These are phyloP conservation scores for Ganoderma meredithae DNA, from an alignment of 1,284 basidiomycete genomes.

Conservation along the genomic window DNA sequence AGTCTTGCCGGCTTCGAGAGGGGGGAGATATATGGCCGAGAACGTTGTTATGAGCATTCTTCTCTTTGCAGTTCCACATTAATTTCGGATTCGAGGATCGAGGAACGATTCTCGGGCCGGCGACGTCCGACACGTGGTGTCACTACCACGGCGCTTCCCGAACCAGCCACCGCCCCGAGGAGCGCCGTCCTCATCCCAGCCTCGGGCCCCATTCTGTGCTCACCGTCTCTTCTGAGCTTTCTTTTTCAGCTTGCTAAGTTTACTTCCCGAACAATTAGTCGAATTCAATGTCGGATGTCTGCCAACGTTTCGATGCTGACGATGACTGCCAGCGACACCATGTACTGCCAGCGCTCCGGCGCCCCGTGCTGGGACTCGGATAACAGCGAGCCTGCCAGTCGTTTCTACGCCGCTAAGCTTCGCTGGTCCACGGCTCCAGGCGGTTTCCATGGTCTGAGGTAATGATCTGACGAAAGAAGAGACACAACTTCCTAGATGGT, in stretches of 20 bases:
- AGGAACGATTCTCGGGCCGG: slow-evolving; percentile 1
- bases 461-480: not conserved
- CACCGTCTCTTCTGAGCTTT: not conserved
- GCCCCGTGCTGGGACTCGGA: not conserved
- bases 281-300: too few relatives aligned
- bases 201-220: not conserved
- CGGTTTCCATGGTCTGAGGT: not conserved
- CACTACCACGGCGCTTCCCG: not conserved
- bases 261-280: too few relatives aligned
- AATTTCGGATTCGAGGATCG: not conserved
- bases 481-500: not conserved
- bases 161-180: not conserved
- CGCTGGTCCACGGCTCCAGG: not conserved
- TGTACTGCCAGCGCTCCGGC: not conserved
- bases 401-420: not conserved
- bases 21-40: not conserved
- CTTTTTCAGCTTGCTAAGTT: not conserved
- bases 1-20: not conserved
- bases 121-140: not conserved
- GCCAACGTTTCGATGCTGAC: too few relatives aligned
- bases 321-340: too few relatives aligned
- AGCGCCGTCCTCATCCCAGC: too few relatives aligned
- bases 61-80: not conserved
- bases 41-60: not conserved
- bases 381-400: not conserved